Conservation (phyloP, 305 asterid genomes). For the Fraxinus paxiana region DNA sequence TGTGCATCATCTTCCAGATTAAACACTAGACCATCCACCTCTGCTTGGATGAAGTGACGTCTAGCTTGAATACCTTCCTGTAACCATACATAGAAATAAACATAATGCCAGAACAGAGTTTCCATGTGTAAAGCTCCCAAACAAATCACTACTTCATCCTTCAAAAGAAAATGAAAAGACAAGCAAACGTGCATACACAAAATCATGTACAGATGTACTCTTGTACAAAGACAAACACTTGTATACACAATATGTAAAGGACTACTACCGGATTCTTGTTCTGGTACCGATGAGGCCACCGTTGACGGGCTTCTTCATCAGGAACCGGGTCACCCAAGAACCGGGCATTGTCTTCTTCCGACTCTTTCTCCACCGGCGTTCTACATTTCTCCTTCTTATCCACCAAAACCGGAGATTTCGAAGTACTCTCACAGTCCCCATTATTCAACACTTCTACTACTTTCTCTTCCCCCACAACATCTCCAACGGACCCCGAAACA, state of each 20-base stretch:
- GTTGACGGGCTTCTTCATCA: slow-evolving; percentile 35
- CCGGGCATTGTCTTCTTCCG: background rate
- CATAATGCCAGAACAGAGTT: background rate
- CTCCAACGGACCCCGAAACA: slow-evolving; percentile 5
- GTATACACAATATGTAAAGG: background rate
- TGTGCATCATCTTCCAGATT: slow-evolving; percentile 54
- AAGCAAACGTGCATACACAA: background rate
- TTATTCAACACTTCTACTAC: background rate
- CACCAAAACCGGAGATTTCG: background rate
- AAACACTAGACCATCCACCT: slow-evolving; percentile 49
- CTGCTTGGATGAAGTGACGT: slow-evolving; percentile 41
- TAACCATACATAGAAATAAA: background rate
- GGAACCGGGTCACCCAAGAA: slow-evolving; percentile 38
- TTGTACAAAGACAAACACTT: background rate
- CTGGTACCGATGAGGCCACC: slow-evolving; percentile 57
- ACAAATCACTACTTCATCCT: background rate
- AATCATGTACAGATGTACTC: background rate
- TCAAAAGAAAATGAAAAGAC: background rate
- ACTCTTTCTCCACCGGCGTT: background rate
- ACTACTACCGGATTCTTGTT: background rate
- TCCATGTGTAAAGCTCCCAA: background rate
- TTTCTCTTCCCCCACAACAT: slow-evolving; percentile 8
- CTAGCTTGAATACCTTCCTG: slow-evolving; percentile 41
- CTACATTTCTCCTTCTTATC: slow-evolving; percentile 11
- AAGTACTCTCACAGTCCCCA: background rate